These are phyloP conservation scores for Dactylellina sp. DNA, from an alignment of 2,329 filamentous ascomycete genomes.

Conservation along the genomic window DNA sequence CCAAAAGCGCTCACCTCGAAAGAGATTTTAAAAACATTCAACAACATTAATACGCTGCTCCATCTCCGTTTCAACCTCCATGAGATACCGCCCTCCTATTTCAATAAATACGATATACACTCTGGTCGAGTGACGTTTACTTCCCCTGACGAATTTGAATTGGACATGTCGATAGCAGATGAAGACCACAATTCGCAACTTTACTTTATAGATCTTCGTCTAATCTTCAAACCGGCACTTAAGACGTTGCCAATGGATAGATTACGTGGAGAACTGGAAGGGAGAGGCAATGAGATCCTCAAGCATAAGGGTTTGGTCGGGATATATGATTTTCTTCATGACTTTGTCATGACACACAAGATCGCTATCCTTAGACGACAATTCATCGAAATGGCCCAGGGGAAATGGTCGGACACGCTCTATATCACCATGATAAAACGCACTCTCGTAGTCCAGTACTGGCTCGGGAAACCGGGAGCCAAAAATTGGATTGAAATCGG, in stretches of 20 bases:
- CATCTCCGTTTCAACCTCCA: conserved; percentile 85
- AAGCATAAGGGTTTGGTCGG: conserved; percentile 77
- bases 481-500: conserved; percentile 95
- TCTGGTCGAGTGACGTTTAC: conserved; percentile 91
- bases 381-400: conserved; percentile 75
- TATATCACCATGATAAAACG: conserved; percentile 83
- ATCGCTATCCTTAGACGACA: conserved; percentile 84
- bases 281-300: conserved; percentile 73
- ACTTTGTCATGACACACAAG: conserved; percentile 89
- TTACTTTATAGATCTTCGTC: conserved; percentile 92
- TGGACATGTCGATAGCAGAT: conserved; percentile 89
- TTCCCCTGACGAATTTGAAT: conserved; percentile 86
- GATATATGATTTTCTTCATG: conserved; percentile 88
- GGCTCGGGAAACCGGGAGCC: conserved; percentile 72
- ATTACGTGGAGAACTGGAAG: conserved; percentile 67
- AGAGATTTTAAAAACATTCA: conserved; percentile 79
- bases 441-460: conserved; percentile 89
- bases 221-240: conserved; percentile 79
- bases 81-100: conserved; percentile 82
- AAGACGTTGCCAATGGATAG: conserved; percentile 71
- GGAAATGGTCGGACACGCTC: conserved; percentile 81
- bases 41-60: conserved; percentile 84
- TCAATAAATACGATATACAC: conserved; percentile 80
- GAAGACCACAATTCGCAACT: conserved; percentile 86
- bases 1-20: conserved; percentile 77